Evolutionary conservation across 768 basidiomycete genomes (phyloP).

Genomic region (Imleria badia): DNA sequence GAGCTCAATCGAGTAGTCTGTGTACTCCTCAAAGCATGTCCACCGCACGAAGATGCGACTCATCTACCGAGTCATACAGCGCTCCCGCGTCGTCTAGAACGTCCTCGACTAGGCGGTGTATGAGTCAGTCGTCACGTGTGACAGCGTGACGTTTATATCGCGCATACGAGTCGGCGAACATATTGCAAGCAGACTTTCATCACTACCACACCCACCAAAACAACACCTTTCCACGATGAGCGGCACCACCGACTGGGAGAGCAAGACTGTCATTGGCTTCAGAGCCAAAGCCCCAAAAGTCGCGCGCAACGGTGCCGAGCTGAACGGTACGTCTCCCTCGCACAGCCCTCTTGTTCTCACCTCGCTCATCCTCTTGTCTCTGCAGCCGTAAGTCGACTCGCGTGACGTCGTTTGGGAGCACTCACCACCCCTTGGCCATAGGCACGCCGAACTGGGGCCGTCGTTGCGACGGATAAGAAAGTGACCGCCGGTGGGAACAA

Average conservation of each 20-base stretch:
- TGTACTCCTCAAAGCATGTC: too few relatives aligned
- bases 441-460: conserved; percentile 75
- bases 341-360: not conserved
- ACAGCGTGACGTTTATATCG: conserved; percentile 1
- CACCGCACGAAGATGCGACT: too few relatives aligned
- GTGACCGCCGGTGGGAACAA: conserved; percentile 69
- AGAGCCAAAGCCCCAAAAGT: conserved; percentile 65
- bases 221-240: conserved; percentile 30
- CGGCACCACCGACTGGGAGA: conserved; percentile 66
- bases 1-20: too few relatives aligned
- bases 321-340: conserved; percentile 42
- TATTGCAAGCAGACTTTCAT: not conserved
- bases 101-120: too few relatives aligned
- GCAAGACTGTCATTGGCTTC: conserved; percentile 68
- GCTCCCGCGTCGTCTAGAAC: too few relatives aligned
- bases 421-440: conserved; percentile 28
- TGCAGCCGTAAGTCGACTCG: conserved; percentile 50
- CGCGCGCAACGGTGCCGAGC: conserved; percentile 57
- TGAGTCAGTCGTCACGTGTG: not conserved
- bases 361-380: conserved; percentile 15
- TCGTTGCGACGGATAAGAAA: conserved; percentile 85
- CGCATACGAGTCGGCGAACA: too few relatives aligned
- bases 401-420: not conserved
- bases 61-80: too few relatives aligned
- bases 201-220: conserved; percentile 18